phyloP scores from a whole-genome alignment of 2,329 filamentous ascomycete species.

The Arthrinium phaeospermum region DNA sequence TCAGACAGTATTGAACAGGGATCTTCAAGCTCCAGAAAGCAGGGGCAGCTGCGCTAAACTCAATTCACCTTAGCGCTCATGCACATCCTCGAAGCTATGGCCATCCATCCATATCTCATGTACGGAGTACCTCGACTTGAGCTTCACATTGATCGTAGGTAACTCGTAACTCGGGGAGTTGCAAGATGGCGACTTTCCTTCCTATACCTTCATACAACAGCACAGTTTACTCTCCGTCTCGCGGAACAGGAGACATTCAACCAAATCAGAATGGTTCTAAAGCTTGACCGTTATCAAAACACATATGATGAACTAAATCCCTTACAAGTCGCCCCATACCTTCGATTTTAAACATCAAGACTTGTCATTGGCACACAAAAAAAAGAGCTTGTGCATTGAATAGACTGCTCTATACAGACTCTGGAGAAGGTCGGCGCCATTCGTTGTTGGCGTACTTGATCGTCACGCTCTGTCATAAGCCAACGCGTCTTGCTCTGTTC shows the following conservation, averaged over 20 bases:
- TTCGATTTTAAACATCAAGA: neutral
- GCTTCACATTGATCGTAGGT: too few relatives aligned
- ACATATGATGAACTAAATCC: neutral
- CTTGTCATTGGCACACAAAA: neutral
- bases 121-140: neutral
- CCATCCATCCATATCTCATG: neutral
- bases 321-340: neutral
- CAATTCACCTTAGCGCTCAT: neutral
- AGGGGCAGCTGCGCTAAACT: neutral
- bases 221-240: neutral
- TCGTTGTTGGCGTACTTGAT: neutral
- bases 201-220: neutral
- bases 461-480: neutral
- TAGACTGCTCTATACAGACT: neutral
- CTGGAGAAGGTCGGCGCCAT: neutral
- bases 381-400: neutral
- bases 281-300: neutral
- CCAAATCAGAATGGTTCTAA: neutral
- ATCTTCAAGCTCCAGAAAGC: neutral
- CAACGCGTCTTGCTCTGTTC: neutral
- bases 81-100: neutral
- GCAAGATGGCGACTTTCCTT: neutral
- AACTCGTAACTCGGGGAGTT: neutral
- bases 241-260: too few relatives aligned
- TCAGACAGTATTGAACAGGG: neutral